These are phyloP conservation scores for Wilhelminamyces savonicus DNA, from an alignment of 805 yeast genomes.

Conservation along the genomic window DNA sequence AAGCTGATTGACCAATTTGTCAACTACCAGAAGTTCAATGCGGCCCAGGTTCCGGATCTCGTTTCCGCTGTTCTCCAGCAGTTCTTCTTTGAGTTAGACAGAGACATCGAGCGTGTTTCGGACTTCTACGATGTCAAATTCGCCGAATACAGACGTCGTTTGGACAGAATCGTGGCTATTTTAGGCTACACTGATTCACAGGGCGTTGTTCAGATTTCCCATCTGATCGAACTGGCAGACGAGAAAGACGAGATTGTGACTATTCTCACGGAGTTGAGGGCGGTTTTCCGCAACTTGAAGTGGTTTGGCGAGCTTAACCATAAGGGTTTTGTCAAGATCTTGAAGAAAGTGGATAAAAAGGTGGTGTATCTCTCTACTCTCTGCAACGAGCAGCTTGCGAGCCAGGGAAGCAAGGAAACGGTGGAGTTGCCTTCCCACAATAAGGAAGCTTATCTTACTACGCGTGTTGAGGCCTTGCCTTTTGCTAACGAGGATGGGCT, in stretches of 20 bases:
- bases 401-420: conserved; percentile 1
- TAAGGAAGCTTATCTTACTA: conserved; percentile 40
- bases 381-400: conserved; percentile 13
- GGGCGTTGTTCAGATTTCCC: conserved; percentile 15
- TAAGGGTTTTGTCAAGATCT: conserved; percentile 81
- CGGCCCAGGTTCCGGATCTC: conserved; percentile 18
- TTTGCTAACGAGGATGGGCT: conserved; percentile 71
- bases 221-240: conserved; percentile 30
- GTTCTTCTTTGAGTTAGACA: conserved; percentile 73
- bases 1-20: conserved; percentile 47
- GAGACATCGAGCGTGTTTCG: conserved; percentile 77
- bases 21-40: conserved; percentile 27
- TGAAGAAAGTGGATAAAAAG: conserved; percentile 88
- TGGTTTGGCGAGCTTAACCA: conserved; percentile 94
- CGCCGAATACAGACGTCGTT: conserved; percentile 67
- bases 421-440: conserved; percentile 25
- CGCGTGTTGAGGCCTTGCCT: conserved; percentile 67
- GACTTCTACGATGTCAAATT: conserved; percentile 69
- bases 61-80: conserved; percentile 47
- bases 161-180: conserved; percentile 38
- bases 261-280: conserved; percentile 69
- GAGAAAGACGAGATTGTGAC: conserved; percentile 36
- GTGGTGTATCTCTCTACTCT: conserved; percentile 18
- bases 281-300: conserved; percentile 72
- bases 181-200: conserved; percentile 27